Evolutionary conservation across 176 grass and related monocot species (phyloP), one percentile per base, ranked within the genome.

Genomic region (Aechmea fasciata): DNA sequence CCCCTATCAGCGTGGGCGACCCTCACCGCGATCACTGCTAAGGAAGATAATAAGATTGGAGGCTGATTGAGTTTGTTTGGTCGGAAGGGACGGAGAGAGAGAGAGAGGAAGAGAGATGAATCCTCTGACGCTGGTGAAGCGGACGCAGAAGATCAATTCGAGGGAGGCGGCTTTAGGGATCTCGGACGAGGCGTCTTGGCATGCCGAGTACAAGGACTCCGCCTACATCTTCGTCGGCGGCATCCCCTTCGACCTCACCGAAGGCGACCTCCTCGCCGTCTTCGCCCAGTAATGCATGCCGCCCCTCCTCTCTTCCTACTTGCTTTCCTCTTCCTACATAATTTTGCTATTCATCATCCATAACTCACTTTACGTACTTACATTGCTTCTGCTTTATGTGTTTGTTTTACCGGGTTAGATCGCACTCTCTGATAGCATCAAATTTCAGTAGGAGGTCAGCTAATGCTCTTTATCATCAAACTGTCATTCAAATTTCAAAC

Each of bases 201-300:
- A 96, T 75, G 84, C 93, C 59, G 90, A 81, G 74, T 96, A 92
- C 79, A 96, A 85, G 83, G 86, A 90, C 64, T 96, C 93, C 54
- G 86, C 93, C 63, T 96, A 92, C 79, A 61, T 97, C 70, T 97
- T 81, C 79, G 79, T 85, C 74, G 88, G 93, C n/a, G 93, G 93
- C 81, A 66, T 97, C 70, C 79, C 89, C 65, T 97, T 72, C 74
- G 93, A 92, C 68, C 93, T 97, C 71, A 90, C 86, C 8, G 89
- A 97, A 83, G 93, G 93, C 47, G 89, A 97, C 48, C 93, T 97
- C 69, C 84, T 97, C 61, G 84, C 89, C 29, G 55, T 97, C 48
- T 97, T 97, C 41, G 65, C 86, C 12, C 86, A 92, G 93, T 97
- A 66, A 55, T 74, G 52, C 6, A 50, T 11, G 0, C 14, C 51